Base-by-base conservation (phyloP, 495 filamentous ascomycete genomes). In the Penicillium canariense region DNA sequence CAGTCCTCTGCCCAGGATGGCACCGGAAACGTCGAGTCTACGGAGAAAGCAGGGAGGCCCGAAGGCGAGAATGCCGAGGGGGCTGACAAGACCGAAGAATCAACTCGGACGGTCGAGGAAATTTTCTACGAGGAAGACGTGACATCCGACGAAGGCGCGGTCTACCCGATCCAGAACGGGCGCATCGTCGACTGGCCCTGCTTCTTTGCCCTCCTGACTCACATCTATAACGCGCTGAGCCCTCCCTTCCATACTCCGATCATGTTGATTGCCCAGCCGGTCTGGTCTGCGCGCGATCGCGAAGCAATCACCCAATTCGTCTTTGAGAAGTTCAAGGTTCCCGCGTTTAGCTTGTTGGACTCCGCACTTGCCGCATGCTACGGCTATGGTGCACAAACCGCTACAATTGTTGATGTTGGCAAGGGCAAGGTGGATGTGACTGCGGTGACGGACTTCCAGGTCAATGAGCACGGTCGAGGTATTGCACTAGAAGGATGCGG, bases 241-340 rank as follows among this genome's bases (percentile, higher is more conserved):
- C 90, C 90, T 10, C 89, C 89, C 1, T 90, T 97, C 66, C 94
- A 97, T 71, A 97, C 92, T 0, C 91, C 94, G 2, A 89, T 98
- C 60, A 75, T 98, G 58, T 79, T 98, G 50, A 86, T 98, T 64
- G 73, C 86, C 12, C 85, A 94, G 44, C 94, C 94, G 0, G 83
- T 83, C 42, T 98, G 95, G 89, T 89, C 89, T 9, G 79, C 84
- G 5, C 82, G 85, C 43, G 89, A 96, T 68, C 85, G 86, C 62
- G 91, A 96, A 69, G 75, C 75, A 10, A 81, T 97, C 32, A 87
- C 91, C 4, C 88, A 90, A 52, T 98, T 96, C 72, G 81, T 97
- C 57, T 98, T 98, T 60, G 94, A 97, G 70, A 91, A 91, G 71
- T 96, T 96, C 68, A 96, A 94, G 75, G 90, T 87, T 1, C 94